Base-by-base conservation (phyloP, 1,139 yeast species). In the Meyerozyma athensensis region DNA sequence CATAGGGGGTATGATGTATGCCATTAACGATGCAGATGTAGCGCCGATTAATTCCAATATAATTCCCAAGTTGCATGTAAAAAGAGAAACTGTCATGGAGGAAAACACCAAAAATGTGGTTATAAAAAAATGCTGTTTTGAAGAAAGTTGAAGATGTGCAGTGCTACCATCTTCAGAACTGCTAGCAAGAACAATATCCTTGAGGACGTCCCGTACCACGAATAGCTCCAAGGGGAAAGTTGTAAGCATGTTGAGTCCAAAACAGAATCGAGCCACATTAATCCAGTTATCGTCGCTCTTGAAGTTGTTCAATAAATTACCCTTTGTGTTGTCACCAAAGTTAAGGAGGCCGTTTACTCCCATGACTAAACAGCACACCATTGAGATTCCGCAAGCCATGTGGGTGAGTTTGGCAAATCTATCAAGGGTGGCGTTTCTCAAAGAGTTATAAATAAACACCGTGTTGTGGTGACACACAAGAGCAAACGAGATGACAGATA, bases 401-500 rank as follows among this genome's bases (percentile, higher is more conserved):
- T 90, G 97, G 1, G 96, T 89, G 26, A 90, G 74, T 30, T 65
- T 71, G 34, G 84, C 72, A 54, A 90, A 90, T 45, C 90, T 71
- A 43, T 78, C 80, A 50, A 86, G 58, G 2, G 95, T 80, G 4
- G 96, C 92, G 22, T 77, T 77, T 45, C 74, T 74, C 53, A 90
- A 72, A 0, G 96, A 86, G 53, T 86, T 87, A 61, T 82, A 90
- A 33, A 90, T 90, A 52, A 89, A 82, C 31, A 90, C 77, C 1
- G 97, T 86, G 54, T 90, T 90, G 58, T 90, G 97, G 53, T 90
- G 97, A 54, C 97, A 90, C 3, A 90, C 97, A 49, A 90, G 74
- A 5, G 97, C 95, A 65, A 90, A 90, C 0, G 96, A 87, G 23
- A 90, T 86, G 36, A 90, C 95, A 14, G 94, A 81, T 18, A 90